Percentiles rank a stretch among this genome's conserved stretches.
Evolutionary conservation across 192 early-diverging fungal genomes (phyloP).

Genomic region (Coemansia furcata): DNA sequence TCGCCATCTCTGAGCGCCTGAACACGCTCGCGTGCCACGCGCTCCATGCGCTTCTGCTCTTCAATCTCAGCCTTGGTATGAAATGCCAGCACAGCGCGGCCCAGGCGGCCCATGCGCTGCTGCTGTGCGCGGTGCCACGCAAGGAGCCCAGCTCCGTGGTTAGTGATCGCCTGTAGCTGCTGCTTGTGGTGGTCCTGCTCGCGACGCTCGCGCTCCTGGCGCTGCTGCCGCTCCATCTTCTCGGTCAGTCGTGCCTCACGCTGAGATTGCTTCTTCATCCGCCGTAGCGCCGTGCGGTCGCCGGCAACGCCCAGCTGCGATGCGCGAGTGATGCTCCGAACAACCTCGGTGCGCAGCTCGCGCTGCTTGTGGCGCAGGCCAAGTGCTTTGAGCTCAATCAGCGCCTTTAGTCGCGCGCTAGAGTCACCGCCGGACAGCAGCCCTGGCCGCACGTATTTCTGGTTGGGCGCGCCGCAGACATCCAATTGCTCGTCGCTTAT

Average conservation of each 20-base stretch:
- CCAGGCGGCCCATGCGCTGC: slow-evolving; percentile 68
- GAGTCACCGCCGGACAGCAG: slow-evolving; percentile 26
- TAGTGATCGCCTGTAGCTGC: slow-evolving; percentile 71
- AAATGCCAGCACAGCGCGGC: slow-evolving; percentile 70
- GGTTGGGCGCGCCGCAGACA: slow-evolving; percentile 5
- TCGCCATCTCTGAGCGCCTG: slow-evolving; percentile 95
- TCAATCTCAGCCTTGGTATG: slow-evolving; percentile 88
- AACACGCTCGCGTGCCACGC: slow-evolving; percentile 90
- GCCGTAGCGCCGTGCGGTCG: slow-evolving; percentile 72
- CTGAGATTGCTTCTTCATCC: slow-evolving; percentile 79
- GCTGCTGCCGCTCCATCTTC: slow-evolving; percentile 84
- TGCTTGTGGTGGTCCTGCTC: slow-evolving; percentile 84
- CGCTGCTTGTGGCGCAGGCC: slow-evolving; percentile 77
- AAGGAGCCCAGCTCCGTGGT: slow-evolving; percentile 71
- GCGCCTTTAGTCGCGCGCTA: slow-evolving; percentile 68
- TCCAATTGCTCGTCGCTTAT: slow-evolving; percentile 58
- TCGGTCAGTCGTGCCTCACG: slow-evolving; percentile 88
- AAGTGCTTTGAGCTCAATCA: slow-evolving; percentile 88
- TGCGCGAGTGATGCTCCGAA: slow-evolving; percentile 65
- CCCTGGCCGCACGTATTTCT: slow-evolving; percentile 23
- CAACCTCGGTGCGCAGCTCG: slow-evolving; percentile 70
- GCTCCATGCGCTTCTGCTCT: slow-evolving; percentile 84
- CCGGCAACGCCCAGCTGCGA: slow-evolving; percentile 79
- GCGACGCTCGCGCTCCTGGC: slow-evolving; percentile 79
- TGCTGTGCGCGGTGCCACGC: slow-evolving; percentile 68